These are phyloP conservation scores for Lactifluus volemus DNA, from an alignment of 768 basidiomycete genomes.

Conservation along the genomic window DNA sequence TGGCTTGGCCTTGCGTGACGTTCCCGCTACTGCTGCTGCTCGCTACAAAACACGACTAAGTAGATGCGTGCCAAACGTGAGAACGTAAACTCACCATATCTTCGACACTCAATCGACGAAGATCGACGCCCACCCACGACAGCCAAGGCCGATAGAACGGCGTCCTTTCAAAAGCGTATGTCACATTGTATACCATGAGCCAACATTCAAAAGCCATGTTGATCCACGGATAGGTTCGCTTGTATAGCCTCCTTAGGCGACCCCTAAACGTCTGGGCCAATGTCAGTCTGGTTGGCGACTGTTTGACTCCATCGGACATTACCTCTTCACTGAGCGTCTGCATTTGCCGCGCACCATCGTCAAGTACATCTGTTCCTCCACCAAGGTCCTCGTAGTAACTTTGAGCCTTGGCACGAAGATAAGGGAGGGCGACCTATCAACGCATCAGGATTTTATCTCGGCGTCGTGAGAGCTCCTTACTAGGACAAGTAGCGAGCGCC, in stretches of 20 bases:
- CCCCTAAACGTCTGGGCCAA: constrained; percentile 40
- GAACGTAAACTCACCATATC: constrained; percentile 53
- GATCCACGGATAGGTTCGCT: constrained; percentile 69
- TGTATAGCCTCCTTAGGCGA: constrained; percentile 55
- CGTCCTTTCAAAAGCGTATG: constrained; percentile 83
- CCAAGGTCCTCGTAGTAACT: constrained; percentile 89
- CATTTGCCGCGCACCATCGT: constrained; percentile 36
- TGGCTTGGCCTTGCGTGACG: constrained; percentile 16
- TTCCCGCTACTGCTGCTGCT: constrained; percentile 21
- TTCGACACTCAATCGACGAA: constrained; percentile 69
- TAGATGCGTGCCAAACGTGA: background rate
- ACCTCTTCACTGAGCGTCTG: constrained; percentile 48
- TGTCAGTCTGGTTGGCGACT: background rate
- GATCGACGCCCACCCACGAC: constrained; percentile 71
- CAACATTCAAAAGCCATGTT: constrained; percentile 75
- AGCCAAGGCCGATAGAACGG: constrained; percentile 90
- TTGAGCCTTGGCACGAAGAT: constrained; percentile 78
- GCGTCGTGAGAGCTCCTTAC: constrained; percentile 37
- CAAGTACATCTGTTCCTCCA: constrained; percentile 66
- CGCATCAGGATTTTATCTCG: background rate
- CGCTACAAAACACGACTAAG: constrained; percentile 20
- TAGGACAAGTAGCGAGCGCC: constrained; percentile 70
- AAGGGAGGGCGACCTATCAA: constrained; percentile 75
- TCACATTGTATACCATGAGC: constrained; percentile 75
- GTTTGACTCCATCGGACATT: constrained; percentile 14